A percentile compares a stretch with the other conserved stretches of the same genome.
phyloP scores from a whole-genome alignment of 495 filamentous ascomycete species.

The Rhypophila decipiens region DNA sequence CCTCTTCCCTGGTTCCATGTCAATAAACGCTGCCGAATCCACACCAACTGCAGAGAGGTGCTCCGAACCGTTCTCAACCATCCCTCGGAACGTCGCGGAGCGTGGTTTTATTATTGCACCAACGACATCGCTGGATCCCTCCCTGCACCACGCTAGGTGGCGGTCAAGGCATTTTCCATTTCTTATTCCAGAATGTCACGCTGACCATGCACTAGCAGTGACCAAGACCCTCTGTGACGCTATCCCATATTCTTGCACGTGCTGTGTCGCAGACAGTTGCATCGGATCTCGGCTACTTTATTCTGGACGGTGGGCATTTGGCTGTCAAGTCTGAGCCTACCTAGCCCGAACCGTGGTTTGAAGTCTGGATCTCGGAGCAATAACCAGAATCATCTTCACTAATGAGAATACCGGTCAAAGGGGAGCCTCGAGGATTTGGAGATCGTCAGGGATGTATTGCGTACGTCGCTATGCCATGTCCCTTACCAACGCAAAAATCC shows the following conservation, averaged over 20 bases:
- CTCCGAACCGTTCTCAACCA: neutral
- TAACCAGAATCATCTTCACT: too few species aligned
- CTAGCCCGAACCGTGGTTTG: too few species aligned
- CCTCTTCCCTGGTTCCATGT: neutral
- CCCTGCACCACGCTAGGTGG: too few species aligned
- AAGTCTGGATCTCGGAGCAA: too few species aligned
- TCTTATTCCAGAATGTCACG: neutral
- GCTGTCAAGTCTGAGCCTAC: too few species aligned
- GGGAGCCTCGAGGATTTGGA: too few species aligned
- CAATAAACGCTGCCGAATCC: neutral
- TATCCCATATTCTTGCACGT: neutral
- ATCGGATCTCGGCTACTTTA: slow-evolving; percentile 1
- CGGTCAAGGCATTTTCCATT: neutral
- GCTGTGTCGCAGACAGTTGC: neutral
- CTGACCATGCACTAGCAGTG: neutral
- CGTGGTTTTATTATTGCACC: neutral
- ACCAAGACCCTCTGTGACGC: neutral
- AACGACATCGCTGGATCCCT: neutral
- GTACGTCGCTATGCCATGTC: too few species aligned
- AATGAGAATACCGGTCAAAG: too few species aligned
- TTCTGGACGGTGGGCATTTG: too few species aligned
- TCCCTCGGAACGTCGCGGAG: neutral
- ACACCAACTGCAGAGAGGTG: too few species aligned
- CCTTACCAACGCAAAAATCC: too few species aligned
- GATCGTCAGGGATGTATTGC: too few species aligned